Conservation (phyloP, 1,284 basidiomycete genomes). For the Moesziomyces globuligerus region DNA sequence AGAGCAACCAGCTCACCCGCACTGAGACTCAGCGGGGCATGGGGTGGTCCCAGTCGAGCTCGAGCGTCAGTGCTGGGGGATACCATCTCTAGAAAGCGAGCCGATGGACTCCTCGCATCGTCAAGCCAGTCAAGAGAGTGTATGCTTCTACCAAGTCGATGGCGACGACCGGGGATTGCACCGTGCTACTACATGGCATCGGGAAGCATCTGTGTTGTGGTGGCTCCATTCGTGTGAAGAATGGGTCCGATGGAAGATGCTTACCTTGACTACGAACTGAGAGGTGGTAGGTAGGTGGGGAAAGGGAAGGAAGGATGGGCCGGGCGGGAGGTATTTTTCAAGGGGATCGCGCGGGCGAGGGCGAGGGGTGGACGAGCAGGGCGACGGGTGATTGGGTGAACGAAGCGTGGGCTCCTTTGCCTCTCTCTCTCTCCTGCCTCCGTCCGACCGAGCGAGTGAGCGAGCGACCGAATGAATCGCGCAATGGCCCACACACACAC, state of each 20-base stretch:
- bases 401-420: neutral
- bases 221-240: neutral
- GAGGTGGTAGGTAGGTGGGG: conserved; percentile 48
- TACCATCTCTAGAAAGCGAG: too few relatives aligned
- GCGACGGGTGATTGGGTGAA: conserved; percentile 22
- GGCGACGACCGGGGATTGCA: conserved; percentile 6
- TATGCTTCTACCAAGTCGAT: too few relatives aligned
- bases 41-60: too few relatives aligned
- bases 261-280: conserved; percentile 44
- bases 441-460: neutral
- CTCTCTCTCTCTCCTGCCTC: neutral
- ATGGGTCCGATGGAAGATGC: conserved; percentile 8
- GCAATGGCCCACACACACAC: neutral
- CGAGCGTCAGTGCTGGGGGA: too few relatives aligned
- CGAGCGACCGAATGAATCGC: conserved; percentile 3
- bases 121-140: neutral
- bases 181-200: neutral
- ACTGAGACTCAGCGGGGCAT: too few relatives aligned
- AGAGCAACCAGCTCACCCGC: too few relatives aligned
- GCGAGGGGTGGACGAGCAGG: conserved; percentile 6
- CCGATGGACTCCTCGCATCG: neutral
- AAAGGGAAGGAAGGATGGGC: conserved; percentile 27
- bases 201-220: neutral
- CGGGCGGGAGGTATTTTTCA: conserved; percentile 38
- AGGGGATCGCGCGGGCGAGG: conserved; percentile 21